These are phyloP conservation scores for Fusarium multiceps DNA, from an alignment of 2,329 filamentous ascomycete genomes.

Conservation along the genomic window DNA sequence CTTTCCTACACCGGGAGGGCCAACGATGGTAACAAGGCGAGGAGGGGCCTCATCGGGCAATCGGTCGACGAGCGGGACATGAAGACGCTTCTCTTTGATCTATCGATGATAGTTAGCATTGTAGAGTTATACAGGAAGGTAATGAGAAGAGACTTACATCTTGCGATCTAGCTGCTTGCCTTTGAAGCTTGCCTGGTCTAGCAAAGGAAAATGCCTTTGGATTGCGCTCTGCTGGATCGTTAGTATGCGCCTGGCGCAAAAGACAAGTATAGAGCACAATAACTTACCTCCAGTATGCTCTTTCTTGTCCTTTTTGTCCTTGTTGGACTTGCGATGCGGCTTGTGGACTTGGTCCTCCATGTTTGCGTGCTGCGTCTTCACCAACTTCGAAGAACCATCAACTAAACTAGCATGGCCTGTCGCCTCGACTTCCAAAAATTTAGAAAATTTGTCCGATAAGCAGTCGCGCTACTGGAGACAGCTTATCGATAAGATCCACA, in stretches of 20 bases:
- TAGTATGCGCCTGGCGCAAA: conserved; percentile 34
- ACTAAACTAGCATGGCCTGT: conserved; percentile 30
- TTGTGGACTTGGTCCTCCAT: conserved; percentile 89
- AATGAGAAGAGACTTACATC: conserved; percentile 64
- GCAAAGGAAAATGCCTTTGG: conserved; percentile 91
- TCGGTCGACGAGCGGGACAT: conserved; percentile 96
- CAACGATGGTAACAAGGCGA: conserved; percentile 91
- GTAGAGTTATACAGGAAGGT: neutral
- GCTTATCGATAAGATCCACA: conserved; percentile 39
- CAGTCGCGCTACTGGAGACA: conserved; percentile 2
- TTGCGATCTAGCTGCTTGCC: conserved; percentile 77
- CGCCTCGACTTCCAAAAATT: conserved; percentile 42
- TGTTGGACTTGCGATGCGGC: conserved; percentile 87
- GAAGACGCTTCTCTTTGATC: conserved; percentile 95
- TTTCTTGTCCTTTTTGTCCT: conserved; percentile 83
- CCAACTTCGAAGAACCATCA: conserved; percentile 39
- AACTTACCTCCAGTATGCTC: conserved; percentile 48
- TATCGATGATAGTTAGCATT: conserved; percentile 52
- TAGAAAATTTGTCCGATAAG: conserved; percentile 45
- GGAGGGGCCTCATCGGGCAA: conserved; percentile 95
- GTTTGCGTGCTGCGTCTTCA: conserved; percentile 51
- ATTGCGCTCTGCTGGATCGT: conserved; percentile 70
- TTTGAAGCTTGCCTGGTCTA: conserved; percentile 82
- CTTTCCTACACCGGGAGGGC: conserved; percentile 94
- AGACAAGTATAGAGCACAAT: neutral